phyloP scores from a whole-genome alignment of 176 grass and related monocot genomes.

The Ampelocalamus luodianensis region DNA sequence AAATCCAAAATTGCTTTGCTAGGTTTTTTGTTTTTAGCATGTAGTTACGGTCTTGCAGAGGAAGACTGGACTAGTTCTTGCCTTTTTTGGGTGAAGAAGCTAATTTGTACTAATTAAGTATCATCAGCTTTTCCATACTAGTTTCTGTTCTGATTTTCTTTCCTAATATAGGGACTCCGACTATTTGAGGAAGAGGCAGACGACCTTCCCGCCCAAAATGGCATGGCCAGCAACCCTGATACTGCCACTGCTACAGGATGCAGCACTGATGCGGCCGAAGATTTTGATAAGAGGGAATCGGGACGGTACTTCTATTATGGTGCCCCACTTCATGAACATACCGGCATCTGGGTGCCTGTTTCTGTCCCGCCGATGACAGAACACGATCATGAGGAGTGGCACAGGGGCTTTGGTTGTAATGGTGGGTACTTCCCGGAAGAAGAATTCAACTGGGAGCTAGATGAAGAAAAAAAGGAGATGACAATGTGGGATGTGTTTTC shows the following conservation, averaged over 20 bases:
- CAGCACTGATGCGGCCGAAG: slow-evolving; percentile 14
- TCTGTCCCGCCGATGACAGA: slow-evolving; percentile 68
- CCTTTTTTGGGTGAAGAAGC: not conserved
- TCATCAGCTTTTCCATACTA: not conserved
- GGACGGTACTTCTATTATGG: slow-evolving; percentile 61
- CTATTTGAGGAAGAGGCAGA: slow-evolving; percentile 48
- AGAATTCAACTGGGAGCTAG: slow-evolving; percentile 61
- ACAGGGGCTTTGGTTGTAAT: slow-evolving; percentile 47
- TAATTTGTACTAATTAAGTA: not conserved
- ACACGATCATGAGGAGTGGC: slow-evolving; percentile 49
- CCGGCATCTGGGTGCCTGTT: slow-evolving; percentile 77
- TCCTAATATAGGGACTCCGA: slow-evolving; percentile 5
- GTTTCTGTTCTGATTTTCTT: slow-evolving; percentile 8
- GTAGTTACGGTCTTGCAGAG: not conserved
- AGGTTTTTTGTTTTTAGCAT: not conserved
- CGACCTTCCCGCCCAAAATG: not conserved
- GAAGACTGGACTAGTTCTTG: not conserved
- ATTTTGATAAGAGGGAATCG: slow-evolving; percentile 18
- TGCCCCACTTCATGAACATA: slow-evolving; percentile 62
- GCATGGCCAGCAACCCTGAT: slow-evolving; percentile 16
- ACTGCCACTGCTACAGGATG: not conserved
- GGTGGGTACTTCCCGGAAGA: slow-evolving; percentile 64
- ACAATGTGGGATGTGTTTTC: slow-evolving; percentile 82
- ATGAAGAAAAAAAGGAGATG: slow-evolving; percentile 56
- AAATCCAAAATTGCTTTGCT: slow-evolving; percentile 7